phyloP scores from a whole-genome alignment of 192 early-diverging fungal genomes.

The Pilaira anomala region DNA sequence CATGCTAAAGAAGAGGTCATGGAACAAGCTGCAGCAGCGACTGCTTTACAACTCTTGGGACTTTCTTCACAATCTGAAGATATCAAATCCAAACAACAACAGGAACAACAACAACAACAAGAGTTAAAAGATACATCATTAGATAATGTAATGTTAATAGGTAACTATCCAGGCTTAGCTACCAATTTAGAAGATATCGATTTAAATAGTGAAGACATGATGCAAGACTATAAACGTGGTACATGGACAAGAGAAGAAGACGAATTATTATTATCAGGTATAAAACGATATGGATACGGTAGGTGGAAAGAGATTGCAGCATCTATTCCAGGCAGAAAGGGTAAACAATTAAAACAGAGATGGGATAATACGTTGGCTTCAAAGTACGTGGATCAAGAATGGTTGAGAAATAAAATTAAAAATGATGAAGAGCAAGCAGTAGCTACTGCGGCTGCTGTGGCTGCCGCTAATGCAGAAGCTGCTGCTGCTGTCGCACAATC shows the following conservation, averaged over 20 bases:
- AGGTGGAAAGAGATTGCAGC: constrained; percentile 33
- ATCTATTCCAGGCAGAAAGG: constrained; percentile 33
- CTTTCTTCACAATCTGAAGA: constrained; percentile 5
- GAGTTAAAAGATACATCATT: neutral
- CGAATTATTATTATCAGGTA: constrained; percentile 28
- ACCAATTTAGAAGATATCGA: constrained; percentile 6
- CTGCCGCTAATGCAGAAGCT: neutral
- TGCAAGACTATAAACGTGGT: constrained; percentile 29
- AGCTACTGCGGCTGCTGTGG: neutral
- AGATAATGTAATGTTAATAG: constrained; percentile 22
- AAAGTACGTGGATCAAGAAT: constrained; percentile 33
- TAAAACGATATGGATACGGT: constrained; percentile 31
- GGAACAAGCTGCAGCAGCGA: constrained; percentile 30
- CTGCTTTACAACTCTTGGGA: constrained; percentile 23
- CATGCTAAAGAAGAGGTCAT: neutral
- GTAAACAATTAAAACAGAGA: constrained; percentile 33
- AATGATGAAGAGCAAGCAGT: constrained; percentile 8
- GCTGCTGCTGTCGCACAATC: neutral
- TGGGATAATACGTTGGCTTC: constrained; percentile 35
- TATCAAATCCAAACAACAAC: constrained; percentile 5
- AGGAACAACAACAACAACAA: neutral
- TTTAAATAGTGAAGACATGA: constrained; percentile 18
- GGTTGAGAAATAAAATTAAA: constrained; percentile 23
- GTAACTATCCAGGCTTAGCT: constrained; percentile 21
- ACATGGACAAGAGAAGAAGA: constrained; percentile 36